Evolutionary conservation across 441 rosid genomes (phyloP).

Genomic region (Pelargonium citronellum): DNA sequence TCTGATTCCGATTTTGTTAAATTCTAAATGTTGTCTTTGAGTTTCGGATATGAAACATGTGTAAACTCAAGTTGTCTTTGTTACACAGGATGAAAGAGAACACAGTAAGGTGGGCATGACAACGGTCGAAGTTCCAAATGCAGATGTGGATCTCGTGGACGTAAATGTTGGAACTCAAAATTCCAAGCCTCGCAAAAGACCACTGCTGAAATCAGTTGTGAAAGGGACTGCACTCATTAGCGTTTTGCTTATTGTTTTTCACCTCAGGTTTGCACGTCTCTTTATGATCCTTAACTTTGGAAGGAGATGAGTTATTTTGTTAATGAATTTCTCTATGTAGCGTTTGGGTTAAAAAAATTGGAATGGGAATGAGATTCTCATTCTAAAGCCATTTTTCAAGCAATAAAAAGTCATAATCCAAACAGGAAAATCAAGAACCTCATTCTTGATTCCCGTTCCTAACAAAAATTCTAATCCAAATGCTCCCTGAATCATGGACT

Average conservation of each 20-base stretch:
- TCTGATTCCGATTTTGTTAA: no score
- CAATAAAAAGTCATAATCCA: not conserved
- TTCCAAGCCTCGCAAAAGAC: conserved; percentile 19
- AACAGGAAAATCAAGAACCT: not conserved
- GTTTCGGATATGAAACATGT: no score
- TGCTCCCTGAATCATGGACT: not conserved
- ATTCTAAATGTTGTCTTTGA: no score
- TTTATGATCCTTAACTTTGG: no score
- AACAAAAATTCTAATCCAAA: no score
- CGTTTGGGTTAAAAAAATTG: no score
- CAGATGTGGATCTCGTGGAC: conserved; percentile 3
- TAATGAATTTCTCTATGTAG: no score
- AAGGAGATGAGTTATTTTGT: not conserved
- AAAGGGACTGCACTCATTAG: conserved; percentile 27
- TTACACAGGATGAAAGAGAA: conserved; percentile 10
- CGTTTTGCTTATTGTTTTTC: conserved; percentile 22
- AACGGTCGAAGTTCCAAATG: not conserved
- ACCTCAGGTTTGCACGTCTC: conserved; percentile 24
- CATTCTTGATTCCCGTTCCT: no score
- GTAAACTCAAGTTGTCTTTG: not conserved
- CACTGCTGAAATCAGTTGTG: conserved; percentile 25
- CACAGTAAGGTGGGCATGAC: conserved; percentile 9
- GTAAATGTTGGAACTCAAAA: not conserved
- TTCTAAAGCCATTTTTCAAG: no score
- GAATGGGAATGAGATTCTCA: no score